Evolutionary conservation across 371 early-diverging fungal species (phyloP).

Genomic region (Basidiobolus heterosporus): DNA sequence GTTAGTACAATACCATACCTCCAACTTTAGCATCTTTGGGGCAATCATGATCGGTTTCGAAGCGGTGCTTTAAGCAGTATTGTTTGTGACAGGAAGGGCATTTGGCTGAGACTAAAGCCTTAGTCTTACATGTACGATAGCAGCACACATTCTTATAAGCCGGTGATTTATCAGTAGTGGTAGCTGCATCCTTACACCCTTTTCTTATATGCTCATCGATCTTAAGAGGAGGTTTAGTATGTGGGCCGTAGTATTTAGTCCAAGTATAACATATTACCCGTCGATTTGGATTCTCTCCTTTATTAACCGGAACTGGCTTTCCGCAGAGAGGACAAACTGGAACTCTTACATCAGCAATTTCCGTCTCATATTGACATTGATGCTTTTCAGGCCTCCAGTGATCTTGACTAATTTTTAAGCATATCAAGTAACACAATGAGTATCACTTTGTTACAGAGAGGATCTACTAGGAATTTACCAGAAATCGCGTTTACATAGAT

Average conservation of each 20-base stretch:
- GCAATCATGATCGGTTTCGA: conserved; percentile 39
- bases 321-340: conserved; percentile 44
- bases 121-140: conserved; percentile 29
- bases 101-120: conserved; percentile 31
- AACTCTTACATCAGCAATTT: conserved; percentile 27
- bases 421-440: too few species aligned
- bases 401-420: conserved; percentile 22
- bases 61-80: conserved; percentile 43
- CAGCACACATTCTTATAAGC: conserved; percentile 20
- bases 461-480: conserved; percentile 1
- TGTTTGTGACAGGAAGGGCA: conserved; percentile 35
- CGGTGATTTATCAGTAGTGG: not conserved
- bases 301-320: conserved; percentile 38
- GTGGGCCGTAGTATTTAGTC: not conserved
- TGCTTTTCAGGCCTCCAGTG: conserved; percentile 40
- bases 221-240: conserved; percentile 1
- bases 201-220: not conserved
- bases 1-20: too few species aligned
- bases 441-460: too few species aligned
- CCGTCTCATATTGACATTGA: conserved; percentile 26
- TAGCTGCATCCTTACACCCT: not conserved
- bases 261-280: conserved; percentile 20
- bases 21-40: too few species aligned
- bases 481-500: conserved; percentile 5
- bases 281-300: conserved; percentile 43